Conservation (phyloP, 2,329 filamentous ascomycete species). For the Camillea tinctor region DNA sequence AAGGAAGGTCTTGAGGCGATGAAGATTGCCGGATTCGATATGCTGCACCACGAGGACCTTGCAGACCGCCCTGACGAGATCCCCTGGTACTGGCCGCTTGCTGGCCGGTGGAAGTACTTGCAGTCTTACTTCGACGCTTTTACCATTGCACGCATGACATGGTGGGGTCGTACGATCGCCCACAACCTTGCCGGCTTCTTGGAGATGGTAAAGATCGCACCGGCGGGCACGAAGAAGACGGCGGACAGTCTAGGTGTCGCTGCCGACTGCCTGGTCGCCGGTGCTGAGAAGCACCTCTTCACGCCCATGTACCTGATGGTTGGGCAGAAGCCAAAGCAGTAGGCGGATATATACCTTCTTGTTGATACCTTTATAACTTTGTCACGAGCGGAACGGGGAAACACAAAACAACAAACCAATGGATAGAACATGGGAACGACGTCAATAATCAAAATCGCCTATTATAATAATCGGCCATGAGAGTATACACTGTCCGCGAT, state of each 20-base stretch:
- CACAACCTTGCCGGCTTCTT: conserved; percentile 76
- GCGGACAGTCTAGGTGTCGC: conserved; percentile 82
- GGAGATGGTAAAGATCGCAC: conserved; percentile 73
- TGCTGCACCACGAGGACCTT: conserved; percentile 83
- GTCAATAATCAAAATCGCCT: neutral
- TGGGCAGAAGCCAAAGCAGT: conserved; percentile 71
- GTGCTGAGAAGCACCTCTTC: conserved; percentile 87
- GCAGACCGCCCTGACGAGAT: conserved; percentile 71
- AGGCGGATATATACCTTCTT: conserved; percentile 13
- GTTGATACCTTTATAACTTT: neutral
- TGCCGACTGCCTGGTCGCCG: conserved; percentile 82
- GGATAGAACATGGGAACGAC: neutral
- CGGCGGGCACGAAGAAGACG: conserved; percentile 88
- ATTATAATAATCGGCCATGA: neutral
- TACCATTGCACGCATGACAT: conserved; percentile 87
- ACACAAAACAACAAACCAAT: neutral
- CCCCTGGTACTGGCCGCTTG: conserved; percentile 93
- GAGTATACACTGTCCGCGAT: neutral
- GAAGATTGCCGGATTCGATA: conserved; percentile 80
- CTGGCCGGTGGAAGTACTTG: conserved; percentile 82
- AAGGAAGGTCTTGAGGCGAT: conserved; percentile 80
- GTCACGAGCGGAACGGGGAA: neutral
- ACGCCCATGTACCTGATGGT: conserved; percentile 99
- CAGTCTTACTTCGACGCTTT: conserved; percentile 76
- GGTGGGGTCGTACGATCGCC: conserved; percentile 70